Evolutionary conservation across 1,284 basidiomycete genomes (phyloP).

Genomic region (Golubevia pallescens): DNA sequence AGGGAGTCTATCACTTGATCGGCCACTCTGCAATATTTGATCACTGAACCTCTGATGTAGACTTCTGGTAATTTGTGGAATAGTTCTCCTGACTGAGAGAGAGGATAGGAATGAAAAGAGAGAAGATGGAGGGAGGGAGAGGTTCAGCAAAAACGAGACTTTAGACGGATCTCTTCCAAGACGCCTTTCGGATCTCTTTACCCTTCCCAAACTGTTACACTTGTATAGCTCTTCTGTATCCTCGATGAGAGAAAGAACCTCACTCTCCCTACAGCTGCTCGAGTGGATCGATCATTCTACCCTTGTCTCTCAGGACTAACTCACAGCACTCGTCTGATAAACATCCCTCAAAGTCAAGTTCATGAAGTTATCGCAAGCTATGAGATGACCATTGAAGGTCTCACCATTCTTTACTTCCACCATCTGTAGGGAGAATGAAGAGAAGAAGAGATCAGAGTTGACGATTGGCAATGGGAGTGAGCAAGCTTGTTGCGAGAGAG

Average conservation of each 20-base stretch:
- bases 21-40: constrained; percentile 62
- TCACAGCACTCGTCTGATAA: constrained; percentile 57
- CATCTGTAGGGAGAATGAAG: constrained; percentile 24
- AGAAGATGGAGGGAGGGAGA: not conserved
- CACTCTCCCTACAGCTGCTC: not conserved
- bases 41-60: constrained; percentile 58
- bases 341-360: constrained; percentile 59
- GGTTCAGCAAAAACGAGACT: no score
- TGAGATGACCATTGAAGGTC: constrained; percentile 61
- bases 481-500: not conserved
- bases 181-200: not conserved
- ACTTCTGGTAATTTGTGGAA: constrained; percentile 63
- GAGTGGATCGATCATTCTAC: not conserved
- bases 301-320: constrained; percentile 9
- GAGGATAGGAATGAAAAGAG: not conserved
- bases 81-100: constrained; percentile 45
- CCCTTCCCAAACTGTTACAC: no score
- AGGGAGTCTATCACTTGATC: constrained; percentile 56
- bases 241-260: no score
- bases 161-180: no score
- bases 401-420: constrained; percentile 64
- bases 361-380: constrained; percentile 64
- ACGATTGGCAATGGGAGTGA: not conserved
- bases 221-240: no score
- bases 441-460: not conserved